Evolutionary conservation across 2,329 filamentous ascomycete genomes (phyloP), one percentile per base, ranked within the genome.

Genomic region (Penicillium sp.): DNA sequence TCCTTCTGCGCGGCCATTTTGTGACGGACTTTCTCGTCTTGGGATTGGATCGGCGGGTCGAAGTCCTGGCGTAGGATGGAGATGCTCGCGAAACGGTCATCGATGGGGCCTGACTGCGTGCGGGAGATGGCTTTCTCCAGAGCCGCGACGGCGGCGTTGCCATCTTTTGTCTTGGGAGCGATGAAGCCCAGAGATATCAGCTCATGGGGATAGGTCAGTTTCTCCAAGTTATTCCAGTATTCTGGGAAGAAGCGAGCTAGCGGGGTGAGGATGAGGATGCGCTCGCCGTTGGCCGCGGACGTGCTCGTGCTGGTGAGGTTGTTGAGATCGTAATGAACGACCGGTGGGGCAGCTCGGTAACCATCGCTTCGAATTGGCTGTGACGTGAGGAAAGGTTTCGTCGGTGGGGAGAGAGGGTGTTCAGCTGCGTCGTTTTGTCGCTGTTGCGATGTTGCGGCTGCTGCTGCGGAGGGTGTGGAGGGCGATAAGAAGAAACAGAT

Each of bases 131-230:
- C 89, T 55, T 88, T 88, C 77, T 99, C 93, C 53, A 99, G 80
- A 39, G 89, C 88, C 7, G 87, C 80, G 16, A 92, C 95, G 3
- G 95, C 95, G 27, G 87, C 82, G 75, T 98, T 96, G 58, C 95
- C 95, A 67, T 97, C 93, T 71, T 89, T 90, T 48, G 88, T 96
- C 79, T 96, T 96, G 52, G 95, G 95, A 27, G 96, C 88, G 71
- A 99, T 98, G 79, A 98, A 99, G 39, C 92, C 95, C 27, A 99
- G 82, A 1, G 92, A 96, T 71, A 99, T 96, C 62, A 98, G 85
- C 58, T 96, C 90, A 78, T 97, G 95, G 3, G 95, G 95, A 74
- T 98, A 99, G 69, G 78, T 84, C 55, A 99, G 83, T 72, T 86
- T 86, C 65, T 93, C 75, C 27, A 99, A 82, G 69, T 98, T 99